These are phyloP conservation scores for Tricholoma furcatifolium DNA, from an alignment of 768 basidiomycete genomes.

Conservation along the genomic window DNA sequence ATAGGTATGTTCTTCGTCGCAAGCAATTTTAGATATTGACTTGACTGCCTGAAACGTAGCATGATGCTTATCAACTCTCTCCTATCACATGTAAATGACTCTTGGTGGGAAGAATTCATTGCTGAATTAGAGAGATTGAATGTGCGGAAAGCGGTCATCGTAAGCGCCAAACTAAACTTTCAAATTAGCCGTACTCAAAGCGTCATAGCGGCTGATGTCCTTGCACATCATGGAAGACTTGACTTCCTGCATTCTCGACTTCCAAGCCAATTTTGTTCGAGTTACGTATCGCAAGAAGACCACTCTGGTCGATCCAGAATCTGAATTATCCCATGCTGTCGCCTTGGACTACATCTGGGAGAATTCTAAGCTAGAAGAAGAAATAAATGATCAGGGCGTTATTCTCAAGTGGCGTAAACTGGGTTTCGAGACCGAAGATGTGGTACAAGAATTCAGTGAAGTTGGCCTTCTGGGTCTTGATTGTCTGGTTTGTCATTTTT, in stretches of 20 bases:
- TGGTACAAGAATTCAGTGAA: constrained; percentile 72
- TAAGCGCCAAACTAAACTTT: constrained; percentile 36
- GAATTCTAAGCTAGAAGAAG: constrained; percentile 54
- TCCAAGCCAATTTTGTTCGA: constrained; percentile 82
- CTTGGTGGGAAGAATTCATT: constrained; percentile 78
- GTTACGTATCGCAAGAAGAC: constrained; percentile 81
- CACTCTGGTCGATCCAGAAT: constrained; percentile 69
- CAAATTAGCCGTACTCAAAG: neutral
- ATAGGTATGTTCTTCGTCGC: constrained; percentile 51
- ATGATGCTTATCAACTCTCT: constrained; percentile 91
- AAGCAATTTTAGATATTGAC: neutral
- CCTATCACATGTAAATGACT: constrained; percentile 74
- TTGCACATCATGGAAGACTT: constrained; percentile 79
- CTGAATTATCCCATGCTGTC: constrained; percentile 54
- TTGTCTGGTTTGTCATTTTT: constrained; percentile 58
- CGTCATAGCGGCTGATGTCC: constrained; percentile 72
- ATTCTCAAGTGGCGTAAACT: constrained; percentile 71
- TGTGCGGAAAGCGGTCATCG: constrained; percentile 79
- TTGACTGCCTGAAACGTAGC: constrained; percentile 41
- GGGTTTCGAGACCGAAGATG: constrained; percentile 75
- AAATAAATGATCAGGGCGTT: constrained; percentile 46
- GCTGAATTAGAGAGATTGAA: constrained; percentile 72
- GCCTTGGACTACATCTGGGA: constrained; percentile 71
- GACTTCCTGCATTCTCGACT: constrained; percentile 81
- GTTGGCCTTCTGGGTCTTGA: constrained; percentile 82